Conservation (phyloP, 768 basidiomycete species). For the Suillus ampliporus region DNA sequence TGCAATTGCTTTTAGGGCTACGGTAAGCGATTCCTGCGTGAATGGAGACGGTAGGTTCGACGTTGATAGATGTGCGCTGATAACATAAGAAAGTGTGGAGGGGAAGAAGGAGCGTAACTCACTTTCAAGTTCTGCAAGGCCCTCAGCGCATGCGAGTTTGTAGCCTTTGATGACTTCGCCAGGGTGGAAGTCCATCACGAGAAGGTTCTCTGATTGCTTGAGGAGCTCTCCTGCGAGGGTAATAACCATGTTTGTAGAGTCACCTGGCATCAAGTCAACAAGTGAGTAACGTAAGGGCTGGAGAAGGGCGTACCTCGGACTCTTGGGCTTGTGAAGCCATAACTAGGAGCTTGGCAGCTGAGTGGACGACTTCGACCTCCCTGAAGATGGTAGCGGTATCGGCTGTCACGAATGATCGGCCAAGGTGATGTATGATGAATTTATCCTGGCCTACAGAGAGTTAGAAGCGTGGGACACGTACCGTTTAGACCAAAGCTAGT, state of each 20-base stretch:
- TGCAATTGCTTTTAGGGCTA: conserved; percentile 88
- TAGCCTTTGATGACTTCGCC: conserved; percentile 96
- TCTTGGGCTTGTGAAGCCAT: conserved; percentile 99
- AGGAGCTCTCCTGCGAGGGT: conserved; percentile 95
- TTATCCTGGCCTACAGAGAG: conserved; percentile 83
- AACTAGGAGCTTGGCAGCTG: conserved; percentile 97
- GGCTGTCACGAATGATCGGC: conserved; percentile 94
- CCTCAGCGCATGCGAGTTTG: conserved; percentile 86
- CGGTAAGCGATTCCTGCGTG: conserved; percentile 68
- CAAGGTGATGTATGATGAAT: conserved; percentile 96
- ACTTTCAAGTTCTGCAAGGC: conserved; percentile 90
- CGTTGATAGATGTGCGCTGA: conserved; percentile 64
- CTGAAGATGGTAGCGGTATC: conserved; percentile 99
- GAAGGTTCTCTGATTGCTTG: conserved; percentile 89
- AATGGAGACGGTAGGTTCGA: conserved; percentile 74
- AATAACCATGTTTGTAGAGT: conserved; percentile 93
- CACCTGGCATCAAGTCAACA: conserved; percentile 57
- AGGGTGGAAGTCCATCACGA: conserved; percentile 97
- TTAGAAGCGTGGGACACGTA: conserved; percentile 43
- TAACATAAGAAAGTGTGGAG: conserved; percentile 18
- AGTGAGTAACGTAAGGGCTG: conserved; percentile 3
- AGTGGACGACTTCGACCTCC: conserved; percentile 98
- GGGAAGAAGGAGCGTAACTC: conserved; percentile 41
- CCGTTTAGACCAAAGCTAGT: conserved; percentile 98
- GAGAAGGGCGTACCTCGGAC: conserved; percentile 66